Evolutionary conservation across 2,329 filamentous ascomycete species (phyloP).

Genomic region (Endoconidiophora laricicola): DNA sequence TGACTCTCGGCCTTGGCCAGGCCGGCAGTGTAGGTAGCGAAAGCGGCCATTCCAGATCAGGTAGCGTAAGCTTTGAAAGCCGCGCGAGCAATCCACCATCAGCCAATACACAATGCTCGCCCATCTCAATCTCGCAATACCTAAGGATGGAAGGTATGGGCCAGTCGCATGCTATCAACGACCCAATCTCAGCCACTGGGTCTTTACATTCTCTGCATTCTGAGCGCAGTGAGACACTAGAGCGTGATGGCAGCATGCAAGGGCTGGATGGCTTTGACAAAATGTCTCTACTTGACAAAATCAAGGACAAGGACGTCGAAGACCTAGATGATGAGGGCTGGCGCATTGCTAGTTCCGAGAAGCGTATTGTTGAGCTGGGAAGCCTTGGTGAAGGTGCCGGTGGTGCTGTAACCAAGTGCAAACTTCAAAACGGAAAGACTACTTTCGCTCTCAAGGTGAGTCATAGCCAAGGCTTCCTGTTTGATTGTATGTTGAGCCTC

Average conservation of each 20-base stretch:
- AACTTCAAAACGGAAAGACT: constrained; percentile 78
- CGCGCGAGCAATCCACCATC: constrained; percentile 67
- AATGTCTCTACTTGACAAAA: constrained; percentile 30
- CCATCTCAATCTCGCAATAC: constrained; percentile 56
- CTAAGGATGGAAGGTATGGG: constrained; percentile 34
- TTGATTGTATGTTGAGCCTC: background rate
- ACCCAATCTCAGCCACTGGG: constrained; percentile 72
- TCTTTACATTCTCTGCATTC: constrained; percentile 52
- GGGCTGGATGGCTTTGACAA: constrained; percentile 65
- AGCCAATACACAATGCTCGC: constrained; percentile 74
- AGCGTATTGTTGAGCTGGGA: constrained; percentile 73
- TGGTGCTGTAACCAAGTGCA: constrained; percentile 83
- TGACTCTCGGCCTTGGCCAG: constrained; percentile 32
- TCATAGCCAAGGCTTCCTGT: background rate
- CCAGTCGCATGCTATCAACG: constrained; percentile 52
- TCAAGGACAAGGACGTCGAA: constrained; percentile 73
- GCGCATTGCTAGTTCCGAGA: constrained; percentile 80
- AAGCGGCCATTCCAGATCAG: constrained; percentile 63
- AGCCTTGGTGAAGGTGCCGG: constrained; percentile 88
- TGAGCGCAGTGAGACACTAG: constrained; percentile 51
- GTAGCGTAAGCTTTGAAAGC: constrained; percentile 67
- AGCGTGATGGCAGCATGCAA: constrained; percentile 58
- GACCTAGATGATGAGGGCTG: constrained; percentile 91
- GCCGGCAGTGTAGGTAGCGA: constrained; percentile 67
- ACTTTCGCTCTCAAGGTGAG: constrained; percentile 88